Conservation (phyloP, 1,284 basidiomycete genomes). For the Sanguinoderma infundibulare region DNA sequence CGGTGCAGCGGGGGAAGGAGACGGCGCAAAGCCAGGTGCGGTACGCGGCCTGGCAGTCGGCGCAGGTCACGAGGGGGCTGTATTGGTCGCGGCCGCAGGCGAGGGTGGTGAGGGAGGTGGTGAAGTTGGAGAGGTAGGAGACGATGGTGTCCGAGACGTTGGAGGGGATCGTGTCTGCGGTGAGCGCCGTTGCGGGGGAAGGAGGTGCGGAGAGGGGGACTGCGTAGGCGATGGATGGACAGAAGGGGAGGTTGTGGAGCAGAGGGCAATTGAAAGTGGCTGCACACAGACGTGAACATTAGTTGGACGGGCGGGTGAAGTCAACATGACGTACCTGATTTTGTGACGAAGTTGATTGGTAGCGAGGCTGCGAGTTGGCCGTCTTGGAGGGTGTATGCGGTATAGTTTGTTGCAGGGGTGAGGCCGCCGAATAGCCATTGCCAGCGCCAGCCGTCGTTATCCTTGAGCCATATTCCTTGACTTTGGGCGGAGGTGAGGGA, state of each 20-base stretch:
- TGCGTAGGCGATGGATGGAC: slow-evolving; percentile 74
- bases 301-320: neutral
- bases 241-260: slow-evolving; percentile 72
- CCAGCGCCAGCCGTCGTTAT: slow-evolving; percentile 61
- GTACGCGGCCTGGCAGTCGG: slow-evolving; percentile 78
- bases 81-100: slow-evolving; percentile 84
- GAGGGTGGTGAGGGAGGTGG: slow-evolving; percentile 68
- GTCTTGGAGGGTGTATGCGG: slow-evolving; percentile 62
- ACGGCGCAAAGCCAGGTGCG: slow-evolving; percentile 80
- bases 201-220: slow-evolving; percentile 63
- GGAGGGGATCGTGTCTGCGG: slow-evolving; percentile 56
- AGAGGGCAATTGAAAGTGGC: slow-evolving; percentile 77
- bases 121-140: slow-evolving; percentile 73
- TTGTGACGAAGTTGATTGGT: slow-evolving; percentile 71
- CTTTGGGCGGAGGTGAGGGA: slow-evolving; percentile 28
- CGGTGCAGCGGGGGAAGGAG: slow-evolving; percentile 74
- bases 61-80: slow-evolving; percentile 77
- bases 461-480: slow-evolving; percentile 57
- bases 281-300: slow-evolving; percentile 29
- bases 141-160: slow-evolving; percentile 54
- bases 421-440: slow-evolving; percentile 70
- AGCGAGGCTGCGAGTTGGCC: slow-evolving; percentile 53
- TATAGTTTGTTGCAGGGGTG: slow-evolving; percentile 71
- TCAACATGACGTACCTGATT: slow-evolving; percentile 58
- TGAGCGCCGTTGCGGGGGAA: slow-evolving; percentile 47